Conservation (phyloP, 768 basidiomycete species). For the Candolleomyces aberdarensis region DNA sequence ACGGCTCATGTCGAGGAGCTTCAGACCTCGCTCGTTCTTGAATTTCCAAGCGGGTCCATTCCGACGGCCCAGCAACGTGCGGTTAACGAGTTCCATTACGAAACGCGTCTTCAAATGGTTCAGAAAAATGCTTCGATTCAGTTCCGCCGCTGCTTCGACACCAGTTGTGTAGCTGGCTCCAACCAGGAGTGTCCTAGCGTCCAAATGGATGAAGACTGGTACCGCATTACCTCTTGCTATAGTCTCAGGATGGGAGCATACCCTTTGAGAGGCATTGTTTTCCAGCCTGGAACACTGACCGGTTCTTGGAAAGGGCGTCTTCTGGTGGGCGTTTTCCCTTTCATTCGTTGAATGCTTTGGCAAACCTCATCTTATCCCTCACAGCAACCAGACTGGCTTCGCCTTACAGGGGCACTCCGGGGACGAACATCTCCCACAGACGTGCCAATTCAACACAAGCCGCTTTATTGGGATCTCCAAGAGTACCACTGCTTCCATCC, state of each 20-base stretch:
- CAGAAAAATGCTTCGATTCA: conserved; percentile 11
- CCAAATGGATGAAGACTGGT: conserved; percentile 47
- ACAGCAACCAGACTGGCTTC: conserved; percentile 18
- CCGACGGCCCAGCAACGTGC: conserved; percentile 18
- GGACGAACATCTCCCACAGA: conserved; percentile 18
- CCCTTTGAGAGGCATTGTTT: conserved; percentile 40
- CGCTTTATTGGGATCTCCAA: conserved; percentile 37
- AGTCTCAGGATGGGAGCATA: conserved; percentile 31
- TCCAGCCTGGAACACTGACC: conserved; percentile 37
- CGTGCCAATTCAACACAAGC: conserved; percentile 28
- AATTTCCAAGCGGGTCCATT: not conserved
- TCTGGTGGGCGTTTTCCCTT: conserved; percentile 28
- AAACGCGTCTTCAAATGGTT: conserved; percentile 32
- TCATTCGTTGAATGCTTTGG: not conserved
- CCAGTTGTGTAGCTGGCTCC: not conserved
- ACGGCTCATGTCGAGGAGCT: conserved; percentile 34
- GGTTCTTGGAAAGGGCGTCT: conserved; percentile 49
- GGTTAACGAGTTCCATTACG: conserved; percentile 34
- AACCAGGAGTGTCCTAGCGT: conserved; percentile 6
- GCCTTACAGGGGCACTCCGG: conserved; percentile 18
- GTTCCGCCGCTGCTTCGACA: not conserved
- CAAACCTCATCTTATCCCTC: not conserved
- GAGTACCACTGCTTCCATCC: conserved; percentile 47
- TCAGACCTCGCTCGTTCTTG: conserved; percentile 19
- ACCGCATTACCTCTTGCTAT: conserved; percentile 40